Conservation (phyloP, 1,284 basidiomycete species). For the Trametes versicolor region DNA sequence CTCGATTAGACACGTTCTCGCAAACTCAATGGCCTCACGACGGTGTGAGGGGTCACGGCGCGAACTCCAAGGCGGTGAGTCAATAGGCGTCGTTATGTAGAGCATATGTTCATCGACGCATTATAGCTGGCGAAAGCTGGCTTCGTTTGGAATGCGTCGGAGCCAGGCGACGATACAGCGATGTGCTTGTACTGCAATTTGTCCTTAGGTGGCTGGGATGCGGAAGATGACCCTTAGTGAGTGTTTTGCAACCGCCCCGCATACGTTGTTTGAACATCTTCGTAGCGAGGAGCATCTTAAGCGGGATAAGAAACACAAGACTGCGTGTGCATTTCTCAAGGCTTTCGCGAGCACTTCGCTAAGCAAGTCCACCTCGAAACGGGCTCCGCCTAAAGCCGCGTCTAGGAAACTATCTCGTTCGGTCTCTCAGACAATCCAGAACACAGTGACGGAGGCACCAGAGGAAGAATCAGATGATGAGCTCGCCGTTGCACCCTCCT, state of each 20-base stretch:
- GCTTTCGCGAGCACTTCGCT: constrained; percentile 33
- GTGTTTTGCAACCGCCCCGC: constrained; percentile 40
- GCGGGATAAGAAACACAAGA: constrained; percentile 58
- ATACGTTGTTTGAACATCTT: constrained; percentile 10
- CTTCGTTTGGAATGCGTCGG: constrained; percentile 78
- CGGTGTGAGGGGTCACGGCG: constrained; percentile 66
- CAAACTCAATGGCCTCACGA: constrained; percentile 81
- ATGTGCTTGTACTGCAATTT: constrained; percentile 83
- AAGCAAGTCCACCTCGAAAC: constrained; percentile 35
- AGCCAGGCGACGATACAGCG: constrained; percentile 74
- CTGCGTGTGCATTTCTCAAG: constrained; percentile 63
- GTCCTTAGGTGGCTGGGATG: constrained; percentile 83
- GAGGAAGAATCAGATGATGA: constrained; percentile 39
- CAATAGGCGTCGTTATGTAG: background rate
- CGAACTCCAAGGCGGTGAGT: constrained; percentile 73
- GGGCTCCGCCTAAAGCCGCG: constrained; percentile 31
- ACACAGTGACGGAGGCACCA: constrained; percentile 12
- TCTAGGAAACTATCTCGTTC: constrained; percentile 35
- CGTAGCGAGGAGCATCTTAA: constrained; percentile 72
- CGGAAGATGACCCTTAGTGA: constrained; percentile 81
- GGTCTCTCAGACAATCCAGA: constrained; percentile 30
- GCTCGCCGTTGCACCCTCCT: constrained; percentile 27
- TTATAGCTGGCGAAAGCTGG: constrained; percentile 84
- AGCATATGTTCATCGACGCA: constrained; percentile 2
- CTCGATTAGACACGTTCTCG: constrained; percentile 74